Conservation (phyloP, 352 stramenopile species). For the Globisporangium takayamanum region DNA sequence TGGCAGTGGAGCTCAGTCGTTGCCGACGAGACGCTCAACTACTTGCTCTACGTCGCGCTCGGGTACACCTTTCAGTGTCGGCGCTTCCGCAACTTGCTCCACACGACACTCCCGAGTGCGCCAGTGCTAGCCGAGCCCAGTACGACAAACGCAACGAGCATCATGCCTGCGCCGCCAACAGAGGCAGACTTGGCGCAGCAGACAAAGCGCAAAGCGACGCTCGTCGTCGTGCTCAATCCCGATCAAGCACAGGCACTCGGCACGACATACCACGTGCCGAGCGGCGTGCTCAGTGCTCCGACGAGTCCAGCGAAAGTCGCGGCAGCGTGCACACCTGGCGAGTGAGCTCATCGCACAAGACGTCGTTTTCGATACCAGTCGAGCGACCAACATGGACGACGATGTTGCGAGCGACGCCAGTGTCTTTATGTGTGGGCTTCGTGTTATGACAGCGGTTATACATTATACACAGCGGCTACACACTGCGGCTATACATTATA, state of each 20-base stretch:
- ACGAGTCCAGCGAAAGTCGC: background rate
- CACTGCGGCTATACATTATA: too few species aligned
- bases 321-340: background rate
- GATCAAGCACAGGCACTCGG: constrained; percentile 29
- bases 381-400: too few species aligned
- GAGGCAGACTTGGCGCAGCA: background rate
- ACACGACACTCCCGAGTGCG: constrained; percentile 4
- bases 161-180: constrained; percentile 1
- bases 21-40: constrained; percentile 33
- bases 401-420: too few species aligned
- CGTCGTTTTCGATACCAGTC: too few species aligned
- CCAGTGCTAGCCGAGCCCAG: background rate
- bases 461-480: too few species aligned
- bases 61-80: constrained; percentile 59
- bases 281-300: background rate
- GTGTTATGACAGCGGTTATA: too few species aligned
- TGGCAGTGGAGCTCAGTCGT: constrained; percentile 30
- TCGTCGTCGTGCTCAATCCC: constrained; percentile 38
- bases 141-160: background rate
- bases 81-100: constrained; percentile 44
- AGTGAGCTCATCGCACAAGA: background rate
- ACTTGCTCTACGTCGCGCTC: constrained; percentile 34
- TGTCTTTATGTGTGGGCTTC: too few species aligned
- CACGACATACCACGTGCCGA: constrained; percentile 14
- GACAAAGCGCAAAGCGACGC: constrained; percentile 10